A percentile compares a stretch with the other conserved stretches of the same genome.
Conservation (phyloP, 2,329 filamentous ascomycete genomes). For the Pseudogymnoascus sp. region DNA sequence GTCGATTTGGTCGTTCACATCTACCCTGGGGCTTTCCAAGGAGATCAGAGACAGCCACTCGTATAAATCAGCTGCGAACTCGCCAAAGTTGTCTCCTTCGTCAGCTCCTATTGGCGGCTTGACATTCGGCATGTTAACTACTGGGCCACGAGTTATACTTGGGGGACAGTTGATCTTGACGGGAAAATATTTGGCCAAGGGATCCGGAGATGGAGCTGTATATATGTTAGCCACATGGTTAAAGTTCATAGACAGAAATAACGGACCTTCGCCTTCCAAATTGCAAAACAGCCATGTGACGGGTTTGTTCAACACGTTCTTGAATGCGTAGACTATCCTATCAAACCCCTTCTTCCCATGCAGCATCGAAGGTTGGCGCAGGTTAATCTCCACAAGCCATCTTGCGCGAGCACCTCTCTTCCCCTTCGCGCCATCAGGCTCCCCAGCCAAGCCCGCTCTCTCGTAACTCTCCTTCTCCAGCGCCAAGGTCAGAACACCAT, state of each 20-base stretch:
- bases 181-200: slow-evolving; percentile 41
- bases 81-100: slow-evolving; percentile 49
- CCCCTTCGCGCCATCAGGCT: slow-evolving; percentile 54
- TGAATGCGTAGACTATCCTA: slow-evolving; percentile 68
- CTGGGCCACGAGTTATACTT: slow-evolving; percentile 25
- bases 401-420: slow-evolving; percentile 56
- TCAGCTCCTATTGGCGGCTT: slow-evolving; percentile 25
- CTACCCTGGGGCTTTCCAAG: slow-evolving; percentile 58
- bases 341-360: slow-evolving; percentile 80
- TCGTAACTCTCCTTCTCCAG: slow-evolving; percentile 80
- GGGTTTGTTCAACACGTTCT: slow-evolving; percentile 64
- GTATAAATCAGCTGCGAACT: slow-evolving; percentile 57
- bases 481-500: slow-evolving; percentile 68
- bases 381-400: slow-evolving; percentile 74
- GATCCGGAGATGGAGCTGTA: slow-evolving; percentile 43
- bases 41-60: slow-evolving; percentile 70
- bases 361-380: slow-evolving; percentile 69
- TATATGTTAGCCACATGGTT: slow-evolving; percentile 15
- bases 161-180: slow-evolving; percentile 35
- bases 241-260: background rate
- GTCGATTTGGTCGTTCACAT: slow-evolving; percentile 53
- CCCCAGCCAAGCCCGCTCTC: slow-evolving; percentile 70
- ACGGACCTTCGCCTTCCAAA: slow-evolving; percentile 41
- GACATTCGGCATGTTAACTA: slow-evolving; percentile 25
- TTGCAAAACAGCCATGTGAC: slow-evolving; percentile 76